Evolutionary conservation across 148 eudicot species (phyloP), one percentile per base, ranked within the genome.

Genomic region (Hydrangea macrophylla): DNA sequence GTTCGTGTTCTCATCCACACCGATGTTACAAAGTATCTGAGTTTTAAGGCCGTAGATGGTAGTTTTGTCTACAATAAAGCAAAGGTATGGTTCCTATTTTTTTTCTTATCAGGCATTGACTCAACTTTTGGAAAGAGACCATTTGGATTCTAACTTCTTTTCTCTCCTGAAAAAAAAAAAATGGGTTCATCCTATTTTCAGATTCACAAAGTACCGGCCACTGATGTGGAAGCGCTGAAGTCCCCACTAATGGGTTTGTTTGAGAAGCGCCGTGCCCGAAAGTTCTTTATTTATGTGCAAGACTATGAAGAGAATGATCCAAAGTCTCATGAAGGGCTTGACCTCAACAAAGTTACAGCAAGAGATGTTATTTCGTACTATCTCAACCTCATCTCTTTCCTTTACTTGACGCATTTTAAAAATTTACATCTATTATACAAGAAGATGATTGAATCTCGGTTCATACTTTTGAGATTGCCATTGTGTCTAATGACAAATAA

Each of bases 251-350:
- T 83, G 86, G 86, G 86, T 7, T 60, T 83, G 59, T 83, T 80
- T 62, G 86, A 83, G 73, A 83, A 83, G 84, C 80, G 86, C 22
- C 86, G 86, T 53, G 86, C 79, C 39, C 73, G 86, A 51, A 83
- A 83, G 72, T 83, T 83, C 74, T 83, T 83, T 66, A 77, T 83
- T 28, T 83, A 74, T 40, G 86, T 83, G 55, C 86, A 83, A 69
- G 84, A 80, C 53, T 83, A 83, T 50, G 69, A 80, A 13, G 83
- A 83, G 58, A 83, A 28, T 30, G 81, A 83, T 62, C 86, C 84
- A 8, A 83, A 80, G 65, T 70, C 86, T 48, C 84, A 83, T 50
- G 81, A 80, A 64, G 86, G 86, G 42, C 61, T 83, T 73, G 83
- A 80, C 68, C 75, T 83, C 33, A 80, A 70, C 40, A 80, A 60